Percentiles rank a stretch among this genome's conserved stretches.
phyloP scores from a whole-genome alignment of 2,329 filamentous ascomycete species.

The Hymenoscyphus occultus region DNA sequence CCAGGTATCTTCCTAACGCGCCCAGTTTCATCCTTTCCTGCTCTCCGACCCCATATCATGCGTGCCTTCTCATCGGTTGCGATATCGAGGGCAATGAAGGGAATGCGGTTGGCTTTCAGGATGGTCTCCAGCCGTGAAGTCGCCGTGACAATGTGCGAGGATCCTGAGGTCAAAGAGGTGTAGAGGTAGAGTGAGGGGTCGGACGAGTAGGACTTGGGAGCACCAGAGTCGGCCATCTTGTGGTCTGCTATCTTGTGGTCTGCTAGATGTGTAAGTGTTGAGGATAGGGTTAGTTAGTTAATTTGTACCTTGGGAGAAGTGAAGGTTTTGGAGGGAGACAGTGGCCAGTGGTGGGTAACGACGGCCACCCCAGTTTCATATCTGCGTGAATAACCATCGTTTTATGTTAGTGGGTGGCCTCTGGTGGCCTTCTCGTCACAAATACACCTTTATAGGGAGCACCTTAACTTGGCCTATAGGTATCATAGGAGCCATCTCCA shows the following conservation, averaged over 20 bases:
- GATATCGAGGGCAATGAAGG: slow-evolving; percentile 88
- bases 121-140: slow-evolving; percentile 96
- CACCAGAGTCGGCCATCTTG: slow-evolving; percentile 35
- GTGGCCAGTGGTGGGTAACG: not conserved
- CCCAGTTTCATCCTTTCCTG: slow-evolving; percentile 65
- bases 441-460: slow-evolving; percentile 7
- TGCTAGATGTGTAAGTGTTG: slow-evolving; percentile 8
- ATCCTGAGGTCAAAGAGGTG: slow-evolving; percentile 92
- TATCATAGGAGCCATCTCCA: not conserved
- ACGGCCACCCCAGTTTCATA: slow-evolving; percentile 22
- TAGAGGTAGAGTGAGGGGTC: slow-evolving; percentile 86
- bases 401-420: too few relatives aligned
- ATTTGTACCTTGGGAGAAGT: not conserved
- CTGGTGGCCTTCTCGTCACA: not conserved
- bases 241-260: slow-evolving; percentile 22
- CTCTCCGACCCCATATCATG: slow-evolving; percentile 82
- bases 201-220: slow-evolving; percentile 39
- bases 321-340: slow-evolving; percentile 5
- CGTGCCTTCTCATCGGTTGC: slow-evolving; percentile 86
- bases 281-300: slow-evolving; percentile 3
- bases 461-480: not conserved
- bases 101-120: slow-evolving; percentile 88
- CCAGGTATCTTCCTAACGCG: slow-evolving; percentile 76
- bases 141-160: slow-evolving; percentile 92
- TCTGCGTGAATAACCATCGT: slow-evolving; percentile 15